Conservation (phyloP, 108 stramenopile species). For the Tribonema minus region DNA sequence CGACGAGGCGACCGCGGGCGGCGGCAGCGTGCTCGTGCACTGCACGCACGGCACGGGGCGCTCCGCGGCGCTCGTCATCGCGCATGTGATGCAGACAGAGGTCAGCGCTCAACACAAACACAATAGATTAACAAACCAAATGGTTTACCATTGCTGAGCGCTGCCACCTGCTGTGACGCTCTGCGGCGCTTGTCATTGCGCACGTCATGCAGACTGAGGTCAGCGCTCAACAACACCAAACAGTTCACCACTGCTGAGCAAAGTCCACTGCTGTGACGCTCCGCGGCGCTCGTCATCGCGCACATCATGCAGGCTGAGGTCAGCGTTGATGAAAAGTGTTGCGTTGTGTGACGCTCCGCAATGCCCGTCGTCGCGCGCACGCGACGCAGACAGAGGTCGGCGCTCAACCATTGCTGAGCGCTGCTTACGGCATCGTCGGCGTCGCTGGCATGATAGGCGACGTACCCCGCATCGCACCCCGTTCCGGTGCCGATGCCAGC, state of each 20-base stretch:
- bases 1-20: neutral
- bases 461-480: no score
- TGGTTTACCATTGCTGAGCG: no score
- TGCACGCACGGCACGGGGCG: constrained; percentile 31
- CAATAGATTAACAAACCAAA: no score
- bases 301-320: neutral
- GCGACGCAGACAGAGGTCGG: neutral
- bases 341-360: constrained; percentile 6
- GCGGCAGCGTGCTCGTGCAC: constrained; percentile 5
- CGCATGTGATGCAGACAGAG: neutral
- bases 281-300: constrained; percentile 20
- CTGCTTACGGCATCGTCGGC: no score
- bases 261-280: no score
- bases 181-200: constrained; percentile 18
- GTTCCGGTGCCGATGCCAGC: no score
- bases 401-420: no score
- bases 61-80: constrained; percentile 16
- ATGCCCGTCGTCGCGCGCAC: constrained; percentile 1
- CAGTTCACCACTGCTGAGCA: no score
- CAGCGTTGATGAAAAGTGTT: no score
- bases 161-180: no score
- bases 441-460: neutral
- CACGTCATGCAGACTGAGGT: neutral
- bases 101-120: neutral
- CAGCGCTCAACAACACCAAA: neutral